These are phyloP conservation scores for Mortierella sp. DNA, from an alignment of 371 early-diverging fungal genomes.

Conservation along the genomic window DNA sequence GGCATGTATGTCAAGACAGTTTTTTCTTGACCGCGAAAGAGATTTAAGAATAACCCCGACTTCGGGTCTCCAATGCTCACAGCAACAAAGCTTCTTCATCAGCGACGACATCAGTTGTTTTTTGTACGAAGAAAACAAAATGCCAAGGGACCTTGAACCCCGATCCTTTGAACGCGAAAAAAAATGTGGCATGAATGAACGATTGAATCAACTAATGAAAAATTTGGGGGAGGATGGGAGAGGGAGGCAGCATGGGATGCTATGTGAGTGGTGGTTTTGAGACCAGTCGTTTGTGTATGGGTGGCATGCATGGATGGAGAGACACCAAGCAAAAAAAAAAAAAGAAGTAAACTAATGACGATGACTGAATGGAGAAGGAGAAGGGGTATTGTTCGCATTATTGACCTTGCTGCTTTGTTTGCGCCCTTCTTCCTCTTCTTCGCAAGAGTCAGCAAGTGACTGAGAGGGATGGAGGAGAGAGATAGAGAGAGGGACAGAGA, in stretches of 20 bases:
- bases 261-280: background rate
- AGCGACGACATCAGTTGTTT: background rate
- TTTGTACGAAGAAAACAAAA: background rate
- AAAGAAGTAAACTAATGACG: background rate
- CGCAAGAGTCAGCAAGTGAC: background rate
- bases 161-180: background rate
- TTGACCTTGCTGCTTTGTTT: slow-evolving; percentile 1
- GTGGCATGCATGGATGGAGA: slow-evolving; percentile 5
- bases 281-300: background rate
- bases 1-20: background rate
- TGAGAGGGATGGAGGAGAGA: too few relatives aligned
- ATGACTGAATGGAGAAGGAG: background rate
- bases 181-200: slow-evolving; percentile 3
- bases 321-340: background rate
- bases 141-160: background rate
- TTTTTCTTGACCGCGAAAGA: background rate
- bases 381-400: background rate
- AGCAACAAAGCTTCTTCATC: background rate
- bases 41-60: background rate
- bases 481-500: background rate
- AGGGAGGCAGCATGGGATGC: background rate
- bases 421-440: background rate
- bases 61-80: background rate
- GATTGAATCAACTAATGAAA: slow-evolving; percentile 7
- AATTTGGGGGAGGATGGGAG: background rate